Base-by-base conservation (phyloP, 345 rosid genomes). In the Odontarrhena argentea region DNA sequence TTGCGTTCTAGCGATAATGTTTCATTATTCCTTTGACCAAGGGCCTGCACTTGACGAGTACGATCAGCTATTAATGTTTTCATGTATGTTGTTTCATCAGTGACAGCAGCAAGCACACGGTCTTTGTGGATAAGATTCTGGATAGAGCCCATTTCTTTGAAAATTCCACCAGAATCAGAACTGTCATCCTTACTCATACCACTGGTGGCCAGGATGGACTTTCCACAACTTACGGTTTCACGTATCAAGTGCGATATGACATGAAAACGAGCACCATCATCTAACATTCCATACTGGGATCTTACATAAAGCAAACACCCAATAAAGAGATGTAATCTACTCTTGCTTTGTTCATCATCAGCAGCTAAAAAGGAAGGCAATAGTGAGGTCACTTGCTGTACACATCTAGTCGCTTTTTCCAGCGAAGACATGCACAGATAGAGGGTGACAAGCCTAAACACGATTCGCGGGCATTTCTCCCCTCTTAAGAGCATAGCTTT, bases 401-500 rank as follows among this genome's bases (percentile, higher is more conserved):
- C 98, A 81, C 92, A 93, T 44, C 84, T 81, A 9, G 94, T 89
- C 62, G 97, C 96, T 71, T 85, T 86, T 73, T 89, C 94, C 48
- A 89, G 83, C 58, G 98, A 83, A 74, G 96, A 83, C 75, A 70
- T 81, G 74, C 92, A 90, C 55, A 90, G 83, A 76, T 90, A 93
- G 53, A 90, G 76, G 65, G 89, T 77, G 63, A 85, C 79, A 74
- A 93, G 96, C 59, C 98, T 83, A 74, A 86, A 86, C 63, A 90
- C 83, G 69, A 93, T 85, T 80, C 93, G 84, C 14, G 97, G 96
- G 71, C 96, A 88, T 77, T 87, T 90, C 67, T 93, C 97, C 45
- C 94, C 96, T 70, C 98, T 85, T 75, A 93, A 80, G 65, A 85
- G 86, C 97, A 93, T 89, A 14, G 98, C 98, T 80, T 85, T 93